Percentiles rank a stretch among this genome's conserved stretches.
These are phyloP conservation scores for Podospora sp. DNA, from an alignment of 495 filamentous ascomycete genomes.

Conservation along the genomic window DNA sequence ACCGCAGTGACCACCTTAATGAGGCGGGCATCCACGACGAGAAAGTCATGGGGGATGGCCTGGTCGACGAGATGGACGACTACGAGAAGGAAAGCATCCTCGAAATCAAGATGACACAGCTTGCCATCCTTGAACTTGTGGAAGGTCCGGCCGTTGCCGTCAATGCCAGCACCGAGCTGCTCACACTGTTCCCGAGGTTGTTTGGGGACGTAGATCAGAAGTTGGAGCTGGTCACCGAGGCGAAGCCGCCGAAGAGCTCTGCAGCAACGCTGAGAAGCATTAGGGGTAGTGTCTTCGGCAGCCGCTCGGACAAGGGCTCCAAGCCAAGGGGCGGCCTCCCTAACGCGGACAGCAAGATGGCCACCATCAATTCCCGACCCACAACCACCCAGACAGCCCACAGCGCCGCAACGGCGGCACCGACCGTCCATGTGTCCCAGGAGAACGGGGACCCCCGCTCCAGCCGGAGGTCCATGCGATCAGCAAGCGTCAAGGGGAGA, in stretches of 20 bases:
- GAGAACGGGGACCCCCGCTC: slow-evolving; percentile 41
- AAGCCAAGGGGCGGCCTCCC: slow-evolving; percentile 36
- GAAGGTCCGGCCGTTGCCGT: slow-evolving; percentile 83
- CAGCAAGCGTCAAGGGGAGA: slow-evolving; percentile 41
- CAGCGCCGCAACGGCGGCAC: slow-evolving; percentile 40
- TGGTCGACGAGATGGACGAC: slow-evolving; percentile 72
- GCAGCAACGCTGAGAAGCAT: slow-evolving; percentile 71
- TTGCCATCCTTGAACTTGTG: slow-evolving; percentile 77
- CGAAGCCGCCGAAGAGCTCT: slow-evolving; percentile 63
- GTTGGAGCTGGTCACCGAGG: slow-evolving; percentile 33
- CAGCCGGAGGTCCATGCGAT: slow-evolving; percentile 36
- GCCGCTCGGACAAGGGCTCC: slow-evolving; percentile 46
- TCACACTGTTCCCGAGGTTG: slow-evolving; percentile 76
- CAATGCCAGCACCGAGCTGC: slow-evolving; percentile 77
- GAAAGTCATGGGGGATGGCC: slow-evolving; percentile 43
- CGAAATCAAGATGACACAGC: slow-evolving; percentile 91
- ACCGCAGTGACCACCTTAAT: slow-evolving; percentile 58
- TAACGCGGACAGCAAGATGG: slow-evolving; percentile 31
- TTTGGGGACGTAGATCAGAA: slow-evolving; percentile 62
- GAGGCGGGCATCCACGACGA: slow-evolving; percentile 44
- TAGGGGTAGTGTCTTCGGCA: slow-evolving; percentile 73
- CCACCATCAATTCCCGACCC: slow-evolving; percentile 29
- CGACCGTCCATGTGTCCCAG: slow-evolving; percentile 43
- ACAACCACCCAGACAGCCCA: slow-evolving; percentile 51
- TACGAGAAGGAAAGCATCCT: slow-evolving; percentile 80